Base-by-base conservation (phyloP, 768 basidiomycete genomes). In the Lactarius deliciosus region DNA sequence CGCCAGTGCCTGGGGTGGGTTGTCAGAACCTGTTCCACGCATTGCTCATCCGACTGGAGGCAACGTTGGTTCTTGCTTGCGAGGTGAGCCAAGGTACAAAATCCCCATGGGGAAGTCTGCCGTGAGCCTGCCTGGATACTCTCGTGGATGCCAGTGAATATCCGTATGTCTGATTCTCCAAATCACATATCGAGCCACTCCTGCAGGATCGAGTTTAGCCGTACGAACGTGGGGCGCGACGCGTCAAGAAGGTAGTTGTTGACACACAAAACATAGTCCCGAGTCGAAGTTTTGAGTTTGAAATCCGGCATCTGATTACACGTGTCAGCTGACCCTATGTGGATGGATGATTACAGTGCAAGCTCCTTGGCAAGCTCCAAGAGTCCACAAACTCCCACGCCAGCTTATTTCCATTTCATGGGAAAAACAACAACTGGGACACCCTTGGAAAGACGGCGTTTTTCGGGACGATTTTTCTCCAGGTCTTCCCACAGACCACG, bases 71-170 rank as follows among this genome's bases (percentile, higher is more conserved):
- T 10, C 56, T 34, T 57, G 34, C 18, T n/a, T 57, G 18, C 4
- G 18, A 20, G 56, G 11, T 11, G 8, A 10, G 11, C 13, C 13
- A 53, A 30, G 56, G 34, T 9, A 11, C 30, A 57, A 56, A 16
- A 34, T 57, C 56, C 56, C 56, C 56, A 57, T 57, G 56, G 56
- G 56, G 56, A 57, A 57, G 32, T 32, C 22, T 25, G 13, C 25
- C 50, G 22, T 53, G 22, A 50, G 22, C 50, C 50, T 53, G 22
- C 50, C 22, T 50, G 47, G 15, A 50, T 50, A 50, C 22, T 25
- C 11, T n/a, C n/a, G 47, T 50, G 22, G 22, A 4, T 50, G 47
- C 22, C 7, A 50, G 47, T 22, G n/a, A 22, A 25, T 13, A 15
- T 25, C 22, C 50, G 16, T 53, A 25, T 25, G 47, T 25, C 22